Evolutionary conservation across 192 early-diverging fungal species (phyloP), one percentile per base, ranked within the genome.

Genomic region (Coemansia sp.): DNA sequence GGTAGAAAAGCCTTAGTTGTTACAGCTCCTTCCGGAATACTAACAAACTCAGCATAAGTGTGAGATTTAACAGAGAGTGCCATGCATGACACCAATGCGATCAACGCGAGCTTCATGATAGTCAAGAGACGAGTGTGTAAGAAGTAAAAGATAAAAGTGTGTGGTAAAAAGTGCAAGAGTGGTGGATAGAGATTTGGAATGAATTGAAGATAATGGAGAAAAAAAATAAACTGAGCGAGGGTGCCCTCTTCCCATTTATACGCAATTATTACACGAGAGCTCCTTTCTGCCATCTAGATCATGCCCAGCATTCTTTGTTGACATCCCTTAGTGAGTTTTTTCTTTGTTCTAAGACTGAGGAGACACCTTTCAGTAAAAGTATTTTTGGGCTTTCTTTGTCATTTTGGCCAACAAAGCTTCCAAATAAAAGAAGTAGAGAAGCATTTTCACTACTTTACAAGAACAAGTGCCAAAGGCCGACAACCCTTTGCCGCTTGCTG

Each of bases 61-160:
- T n/a, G 31, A 31, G 57, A 60, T 13, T 60, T 36, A 18, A 60
- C 57, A 7, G 31, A 60, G 5, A 60, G 57, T 18, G 57, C 57
- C 29, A 60, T 31, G 31, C 57, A 34, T 33, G 57, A 34, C 57
- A 36, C 16, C 6, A 34, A 8, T 36, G 57, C 33, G 16, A 60
- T 60, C 3, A 60, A 16, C 15, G 57, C 29, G 31, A 60, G 29
- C 57, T 60, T 60, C 57, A 60, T 60, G 31, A n/a, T 60, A 33
- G 31, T n/a, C 4, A 24, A 12, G 24, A 55, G 10, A 55, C 1
- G 24, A 29, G 20, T 27, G n/a, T 55, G 22, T 6, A 0, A 55
- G 31, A 31, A 29, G 4, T 29, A 55, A 31, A 55, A 55, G 3
- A 5, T n/a, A 5, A 49, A n/a, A 27, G 24, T 27, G 16, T 36